A percentile compares a stretch with the other conserved stretches of the same genome.
Evolutionary conservation across 805 yeast species (phyloP).

Genomic region (Candida xiaguanensis): DNA sequence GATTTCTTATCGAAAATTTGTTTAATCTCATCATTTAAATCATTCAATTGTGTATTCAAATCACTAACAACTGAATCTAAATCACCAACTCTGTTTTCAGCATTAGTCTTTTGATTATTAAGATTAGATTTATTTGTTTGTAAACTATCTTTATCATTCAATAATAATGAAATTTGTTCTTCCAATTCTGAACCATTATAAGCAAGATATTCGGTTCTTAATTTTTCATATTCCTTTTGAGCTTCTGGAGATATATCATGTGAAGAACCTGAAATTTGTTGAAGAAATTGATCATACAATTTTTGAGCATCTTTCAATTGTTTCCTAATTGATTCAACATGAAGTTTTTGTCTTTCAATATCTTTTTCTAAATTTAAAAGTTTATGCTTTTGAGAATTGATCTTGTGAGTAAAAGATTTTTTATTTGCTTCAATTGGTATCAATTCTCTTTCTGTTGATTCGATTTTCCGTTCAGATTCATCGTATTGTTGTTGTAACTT

Average conservation of each 20-base stretch:
- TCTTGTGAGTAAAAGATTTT: constrained; percentile 44
- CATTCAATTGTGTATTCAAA: constrained; percentile 28
- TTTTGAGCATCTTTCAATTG: constrained; percentile 45
- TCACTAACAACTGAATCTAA: constrained; percentile 36
- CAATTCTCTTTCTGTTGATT: constrained; percentile 43
- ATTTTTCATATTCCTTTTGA: constrained; percentile 50
- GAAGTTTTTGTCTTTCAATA: constrained; percentile 45
- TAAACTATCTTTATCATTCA: constrained; percentile 44
- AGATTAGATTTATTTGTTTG: constrained; percentile 21
- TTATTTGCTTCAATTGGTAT: constrained; percentile 63
- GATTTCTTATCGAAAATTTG: constrained; percentile 26
- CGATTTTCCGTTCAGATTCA: constrained; percentile 37
- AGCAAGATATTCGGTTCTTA: constrained; percentile 55
- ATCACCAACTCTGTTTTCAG: constrained; percentile 37
- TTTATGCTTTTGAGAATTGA: constrained; percentile 44
- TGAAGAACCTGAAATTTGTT: constrained; percentile 10
- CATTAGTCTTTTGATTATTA: constrained; percentile 28
- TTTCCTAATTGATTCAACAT: constrained; percentile 37
- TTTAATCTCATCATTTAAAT: constrained; percentile 27
- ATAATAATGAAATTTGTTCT: constrained; percentile 41
- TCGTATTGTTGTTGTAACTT: constrained; percentile 37
- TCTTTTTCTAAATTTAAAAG: constrained; percentile 51
- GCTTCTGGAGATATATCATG: constrained; percentile 45
- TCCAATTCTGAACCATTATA: constrained; percentile 53
- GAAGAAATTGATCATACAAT: constrained; percentile 29